A percentile compares a stretch with the other conserved stretches of the same genome.
phyloP scores from a whole-genome alignment of 2,329 filamentous ascomycete species.

The Xylogone sp. region DNA sequence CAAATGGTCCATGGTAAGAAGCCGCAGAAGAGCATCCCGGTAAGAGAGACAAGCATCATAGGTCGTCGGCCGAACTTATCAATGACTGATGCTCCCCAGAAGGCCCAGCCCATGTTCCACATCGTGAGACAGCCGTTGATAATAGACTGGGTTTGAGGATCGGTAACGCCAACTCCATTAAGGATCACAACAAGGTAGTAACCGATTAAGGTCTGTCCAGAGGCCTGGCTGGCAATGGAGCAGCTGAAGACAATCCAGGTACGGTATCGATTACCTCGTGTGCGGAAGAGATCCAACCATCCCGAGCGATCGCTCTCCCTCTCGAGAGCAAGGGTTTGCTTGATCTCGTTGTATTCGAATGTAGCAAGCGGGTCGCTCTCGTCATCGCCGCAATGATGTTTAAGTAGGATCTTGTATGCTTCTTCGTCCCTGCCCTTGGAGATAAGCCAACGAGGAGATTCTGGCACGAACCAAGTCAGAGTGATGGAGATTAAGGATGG shows the following conservation, averaged over 20 bases:
- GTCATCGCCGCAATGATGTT: neutral
- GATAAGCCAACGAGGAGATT: constrained; percentile 47
- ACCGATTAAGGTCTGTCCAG: neutral
- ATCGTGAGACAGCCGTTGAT: constrained; percentile 26
- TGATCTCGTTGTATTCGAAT: neutral
- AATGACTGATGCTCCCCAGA: constrained; percentile 32
- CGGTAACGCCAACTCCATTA: constrained; percentile 19
- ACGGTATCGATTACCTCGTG: neutral
- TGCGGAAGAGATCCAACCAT: neutral
- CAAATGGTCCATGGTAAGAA: neutral
- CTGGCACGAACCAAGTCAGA: constrained; percentile 38
- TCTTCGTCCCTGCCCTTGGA: neutral
- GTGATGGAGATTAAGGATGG: constrained; percentile 44
- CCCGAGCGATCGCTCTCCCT: neutral
- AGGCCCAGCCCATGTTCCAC: constrained; percentile 33
- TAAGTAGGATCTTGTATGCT: neutral
- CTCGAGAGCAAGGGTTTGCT: neutral
- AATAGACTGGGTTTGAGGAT: constrained; percentile 15
- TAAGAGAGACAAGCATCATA: neutral
- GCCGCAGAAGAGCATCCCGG: neutral
- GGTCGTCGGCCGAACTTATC: neutral
- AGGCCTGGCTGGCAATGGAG: neutral
- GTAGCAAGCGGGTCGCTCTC: neutral
- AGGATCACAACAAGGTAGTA: constrained; percentile 33
- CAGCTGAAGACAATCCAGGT: constrained; percentile 1